Evolutionary conservation across 1,284 basidiomycete species (phyloP).

Genomic region (Chalciporus sp.): DNA sequence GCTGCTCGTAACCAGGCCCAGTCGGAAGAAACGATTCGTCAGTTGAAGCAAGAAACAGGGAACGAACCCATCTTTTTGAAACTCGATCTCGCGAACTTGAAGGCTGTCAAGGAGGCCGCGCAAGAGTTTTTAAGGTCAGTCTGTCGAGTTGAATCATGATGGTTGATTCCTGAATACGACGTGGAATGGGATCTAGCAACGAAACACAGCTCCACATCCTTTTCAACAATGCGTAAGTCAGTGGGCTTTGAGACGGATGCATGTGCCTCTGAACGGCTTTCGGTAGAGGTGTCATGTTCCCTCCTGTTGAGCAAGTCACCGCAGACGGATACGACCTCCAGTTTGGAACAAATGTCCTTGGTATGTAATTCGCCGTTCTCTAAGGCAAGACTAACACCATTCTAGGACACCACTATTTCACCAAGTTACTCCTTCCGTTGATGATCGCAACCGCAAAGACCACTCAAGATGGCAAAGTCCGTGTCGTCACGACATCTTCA

Average conservation of each 20-base stretch:
- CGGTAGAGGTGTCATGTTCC: constrained; percentile 57
- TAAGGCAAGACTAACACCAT: not conserved
- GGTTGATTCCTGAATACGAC: no score
- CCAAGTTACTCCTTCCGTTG: constrained; percentile 47
- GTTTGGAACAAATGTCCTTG: constrained; percentile 58
- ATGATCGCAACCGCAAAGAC: constrained; percentile 40
- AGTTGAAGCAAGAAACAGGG: constrained; percentile 45
- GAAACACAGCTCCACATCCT: constrained; percentile 28
- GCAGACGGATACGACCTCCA: constrained; percentile 57
- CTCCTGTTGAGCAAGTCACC: constrained; percentile 44
- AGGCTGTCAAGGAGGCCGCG: constrained; percentile 48
- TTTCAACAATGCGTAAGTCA: constrained; percentile 32
- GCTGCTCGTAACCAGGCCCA: constrained; percentile 49
- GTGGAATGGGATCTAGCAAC: constrained; percentile 40
- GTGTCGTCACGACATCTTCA: constrained; percentile 49
- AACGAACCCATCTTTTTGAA: constrained; percentile 50
- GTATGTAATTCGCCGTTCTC: constrained; percentile 15
- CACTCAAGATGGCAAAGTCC: constrained; percentile 34
- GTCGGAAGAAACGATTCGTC: constrained; percentile 48
- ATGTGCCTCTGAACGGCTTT: constrained; percentile 20
- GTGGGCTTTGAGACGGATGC: no score
- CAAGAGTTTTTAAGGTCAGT: constrained; percentile 46
- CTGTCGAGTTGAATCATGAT: no score
- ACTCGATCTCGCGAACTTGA: constrained; percentile 58
- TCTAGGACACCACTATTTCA: constrained; percentile 50